Conservation (phyloP, 2,329 filamentous ascomycete genomes). For the Colletotrichum chrysophilum region DNA sequence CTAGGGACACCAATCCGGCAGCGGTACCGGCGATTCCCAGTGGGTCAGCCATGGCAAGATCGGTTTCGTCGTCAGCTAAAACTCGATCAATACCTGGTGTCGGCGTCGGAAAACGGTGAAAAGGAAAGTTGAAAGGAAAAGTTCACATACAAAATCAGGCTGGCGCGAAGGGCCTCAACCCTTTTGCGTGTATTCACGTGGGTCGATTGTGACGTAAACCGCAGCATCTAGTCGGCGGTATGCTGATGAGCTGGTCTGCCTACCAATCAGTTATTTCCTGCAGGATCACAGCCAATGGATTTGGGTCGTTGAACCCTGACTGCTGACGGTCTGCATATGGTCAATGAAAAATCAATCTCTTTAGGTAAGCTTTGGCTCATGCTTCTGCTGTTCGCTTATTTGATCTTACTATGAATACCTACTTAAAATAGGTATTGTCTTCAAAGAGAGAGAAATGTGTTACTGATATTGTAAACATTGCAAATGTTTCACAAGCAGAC, state of each 20-base stretch:
- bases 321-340: background rate
- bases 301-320: background rate
- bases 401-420: too few species aligned
- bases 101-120: background rate
- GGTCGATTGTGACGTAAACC: background rate
- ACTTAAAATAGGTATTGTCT: too few species aligned
- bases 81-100: background rate
- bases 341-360: too few species aligned
- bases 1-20: background rate
- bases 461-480: too few species aligned
- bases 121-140: background rate
- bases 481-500: too few species aligned
- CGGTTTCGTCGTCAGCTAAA: background rate
- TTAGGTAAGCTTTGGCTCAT: too few species aligned
- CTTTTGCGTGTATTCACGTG: background rate
- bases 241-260: background rate
- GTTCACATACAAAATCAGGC: background rate
- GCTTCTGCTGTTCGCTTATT: too few species aligned
- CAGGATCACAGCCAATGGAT: background rate
- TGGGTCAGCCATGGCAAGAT: background rate
- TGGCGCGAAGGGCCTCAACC: background rate
- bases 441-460: too few species aligned
- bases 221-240: background rate
- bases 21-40: background rate
- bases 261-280: background rate